Evolutionary conservation across 495 filamentous ascomycete species (phyloP).

Genomic region (Xylaria nigripes): DNA sequence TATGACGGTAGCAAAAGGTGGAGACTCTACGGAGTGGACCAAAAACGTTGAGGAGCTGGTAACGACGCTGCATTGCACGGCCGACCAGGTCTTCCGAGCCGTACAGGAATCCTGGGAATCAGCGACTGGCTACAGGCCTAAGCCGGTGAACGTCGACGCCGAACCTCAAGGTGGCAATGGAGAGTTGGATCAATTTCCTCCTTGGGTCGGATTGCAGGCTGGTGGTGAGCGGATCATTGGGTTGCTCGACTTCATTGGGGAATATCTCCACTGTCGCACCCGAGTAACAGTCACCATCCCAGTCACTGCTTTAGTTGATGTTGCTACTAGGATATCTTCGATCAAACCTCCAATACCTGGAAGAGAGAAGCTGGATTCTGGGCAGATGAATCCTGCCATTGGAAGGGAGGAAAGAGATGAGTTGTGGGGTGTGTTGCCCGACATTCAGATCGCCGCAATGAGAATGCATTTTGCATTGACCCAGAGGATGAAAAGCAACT

Average conservation of each 20-base stretch:
- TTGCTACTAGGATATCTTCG: slow-evolving; percentile 59
- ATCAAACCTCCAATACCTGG: slow-evolving; percentile 46
- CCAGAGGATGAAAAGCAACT: slow-evolving; percentile 44
- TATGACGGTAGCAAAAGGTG: slow-evolving; percentile 67
- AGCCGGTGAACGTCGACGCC: slow-evolving; percentile 27
- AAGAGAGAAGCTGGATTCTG: slow-evolving; percentile 26
- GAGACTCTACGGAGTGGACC: slow-evolving; percentile 63
- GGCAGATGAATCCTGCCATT: slow-evolving; percentile 56
- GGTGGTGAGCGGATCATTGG: slow-evolving; percentile 61
- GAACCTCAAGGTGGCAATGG: slow-evolving; percentile 38
- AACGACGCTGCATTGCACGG: slow-evolving; percentile 53
- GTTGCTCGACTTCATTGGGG: slow-evolving; percentile 51
- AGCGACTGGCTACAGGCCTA: slow-evolving; percentile 30
- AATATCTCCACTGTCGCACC: slow-evolving; percentile 46
- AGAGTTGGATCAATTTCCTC: slow-evolving; percentile 43
- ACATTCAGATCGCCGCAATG: slow-evolving; percentile 62
- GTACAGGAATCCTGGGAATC: slow-evolving; percentile 74
- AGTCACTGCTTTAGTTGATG: slow-evolving; percentile 54
- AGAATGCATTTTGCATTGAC: slow-evolving; percentile 47
- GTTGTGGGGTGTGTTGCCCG: slow-evolving; percentile 61
- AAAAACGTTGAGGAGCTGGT: slow-evolving; percentile 52
- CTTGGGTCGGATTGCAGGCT: slow-evolving; percentile 63
- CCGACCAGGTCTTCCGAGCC: slow-evolving; percentile 66
- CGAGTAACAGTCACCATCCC: slow-evolving; percentile 54
- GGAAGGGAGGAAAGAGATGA: slow-evolving; percentile 68